phyloP scores from a whole-genome alignment of 1,284 basidiomycete genomes.

The Neolentinus lepideus region DNA sequence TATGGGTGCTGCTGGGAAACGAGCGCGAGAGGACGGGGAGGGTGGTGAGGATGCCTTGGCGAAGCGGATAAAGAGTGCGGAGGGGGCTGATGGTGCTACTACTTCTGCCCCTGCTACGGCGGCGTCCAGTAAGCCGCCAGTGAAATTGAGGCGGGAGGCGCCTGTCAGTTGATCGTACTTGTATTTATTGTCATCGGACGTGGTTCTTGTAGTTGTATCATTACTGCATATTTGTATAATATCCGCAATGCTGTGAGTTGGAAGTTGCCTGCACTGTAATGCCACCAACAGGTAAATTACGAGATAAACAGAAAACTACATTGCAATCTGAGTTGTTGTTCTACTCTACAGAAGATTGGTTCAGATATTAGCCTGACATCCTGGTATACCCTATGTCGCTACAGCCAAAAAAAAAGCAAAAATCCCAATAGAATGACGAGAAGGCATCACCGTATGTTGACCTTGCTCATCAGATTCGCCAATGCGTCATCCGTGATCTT shows the following conservation, averaged over 20 bases:
- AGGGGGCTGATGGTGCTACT: slow-evolving; percentile 3
- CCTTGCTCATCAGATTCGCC: neutral
- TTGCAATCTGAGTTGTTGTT: neutral
- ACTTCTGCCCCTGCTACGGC: neutral
- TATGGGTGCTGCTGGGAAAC: slow-evolving; percentile 61
- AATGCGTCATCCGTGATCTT: neutral
- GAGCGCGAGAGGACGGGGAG: slow-evolving; percentile 53
- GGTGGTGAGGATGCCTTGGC: slow-evolving; percentile 50
- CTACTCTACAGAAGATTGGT: neutral
- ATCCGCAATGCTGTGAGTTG: neutral
- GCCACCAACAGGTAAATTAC: no score
- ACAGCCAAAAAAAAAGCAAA: neutral
- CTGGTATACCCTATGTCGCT: neutral
- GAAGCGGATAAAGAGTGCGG: slow-evolving; percentile 62
- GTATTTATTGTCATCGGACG: neutral
- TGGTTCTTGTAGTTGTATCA: neutral
- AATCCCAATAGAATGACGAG: neutral
- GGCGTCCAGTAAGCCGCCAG: neutral
- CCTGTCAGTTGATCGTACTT: neutral
- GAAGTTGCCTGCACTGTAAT: no score
- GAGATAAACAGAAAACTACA: neutral
- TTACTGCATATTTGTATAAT: neutral
- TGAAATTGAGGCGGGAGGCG: neutral
- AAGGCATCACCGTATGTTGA: neutral
- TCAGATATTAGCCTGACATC: neutral